These are phyloP conservation scores for Epichloe aotearoae DNA, from an alignment of 2,329 filamentous ascomycete genomes.

Conservation along the genomic window DNA sequence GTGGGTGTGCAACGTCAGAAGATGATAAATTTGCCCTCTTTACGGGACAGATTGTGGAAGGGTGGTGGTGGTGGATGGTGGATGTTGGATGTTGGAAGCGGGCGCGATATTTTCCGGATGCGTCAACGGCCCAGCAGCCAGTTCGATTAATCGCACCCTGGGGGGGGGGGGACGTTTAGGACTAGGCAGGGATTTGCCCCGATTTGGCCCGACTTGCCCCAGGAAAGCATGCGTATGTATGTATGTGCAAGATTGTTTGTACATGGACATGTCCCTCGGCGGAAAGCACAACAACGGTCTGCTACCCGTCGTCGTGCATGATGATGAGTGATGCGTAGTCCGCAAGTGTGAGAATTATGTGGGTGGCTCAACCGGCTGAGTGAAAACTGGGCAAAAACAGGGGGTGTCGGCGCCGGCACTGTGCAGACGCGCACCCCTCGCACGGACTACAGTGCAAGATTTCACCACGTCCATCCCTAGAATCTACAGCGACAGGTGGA, in stretches of 20 bases:
- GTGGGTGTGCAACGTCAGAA: background rate
- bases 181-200: too few species aligned
- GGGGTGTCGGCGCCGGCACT: background rate
- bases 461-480: too few species aligned
- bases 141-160: background rate
- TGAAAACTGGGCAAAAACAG: constrained; percentile 3
- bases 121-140: background rate
- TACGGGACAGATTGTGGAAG: background rate
- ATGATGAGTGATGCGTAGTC: background rate
- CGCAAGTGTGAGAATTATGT: background rate
- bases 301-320: too few species aligned
- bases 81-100: background rate
- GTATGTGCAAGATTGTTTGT: too few species aligned
- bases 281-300: too few species aligned
- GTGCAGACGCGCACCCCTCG: background rate
- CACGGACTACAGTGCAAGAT: background rate
- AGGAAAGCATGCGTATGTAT: too few species aligned
- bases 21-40: background rate
- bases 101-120: background rate
- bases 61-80: background rate
- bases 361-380: background rate
- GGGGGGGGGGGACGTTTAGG: too few species aligned
- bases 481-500: too few species aligned
- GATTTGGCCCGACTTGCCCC: too few species aligned
- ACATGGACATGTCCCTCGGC: too few species aligned